Percentiles rank a stretch among this genome's conserved stretches.
Conservation (phyloP, 78 protist species). For the Dictyostelium capitatum region DNA sequence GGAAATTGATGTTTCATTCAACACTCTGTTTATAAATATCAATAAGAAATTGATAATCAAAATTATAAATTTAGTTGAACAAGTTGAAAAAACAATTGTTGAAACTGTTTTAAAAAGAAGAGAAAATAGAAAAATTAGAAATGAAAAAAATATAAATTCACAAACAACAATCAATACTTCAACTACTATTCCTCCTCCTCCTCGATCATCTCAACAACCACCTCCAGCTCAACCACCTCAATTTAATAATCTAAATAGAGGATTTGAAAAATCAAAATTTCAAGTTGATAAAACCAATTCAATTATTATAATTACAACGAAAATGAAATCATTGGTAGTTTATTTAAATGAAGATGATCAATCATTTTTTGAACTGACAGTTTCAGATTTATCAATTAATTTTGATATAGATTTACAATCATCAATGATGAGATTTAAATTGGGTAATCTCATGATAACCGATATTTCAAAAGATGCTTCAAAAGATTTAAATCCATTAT, state of each 20-base stretch:
- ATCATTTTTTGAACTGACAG: constrained; percentile 49
- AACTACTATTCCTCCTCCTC: neutral
- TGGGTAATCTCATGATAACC: constrained; percentile 40
- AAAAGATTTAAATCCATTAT: constrained; percentile 55
- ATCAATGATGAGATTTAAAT: constrained; percentile 50
- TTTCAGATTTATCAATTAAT: constrained; percentile 10
- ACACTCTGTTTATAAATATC: constrained; percentile 31
- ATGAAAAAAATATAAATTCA: neutral
- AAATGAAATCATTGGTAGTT: constrained; percentile 53
- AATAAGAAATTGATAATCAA: constrained; percentile 47
- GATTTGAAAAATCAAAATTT: constrained; percentile 6
- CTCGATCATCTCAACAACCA: neutral
- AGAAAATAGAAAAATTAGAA: neutral
- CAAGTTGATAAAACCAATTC: constrained; percentile 57
- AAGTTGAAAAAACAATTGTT: constrained; percentile 12
- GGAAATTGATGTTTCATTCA: constrained; percentile 65
- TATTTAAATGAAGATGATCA: constrained; percentile 63
- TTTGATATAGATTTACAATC: constrained; percentile 71
- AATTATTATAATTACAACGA: constrained; percentile 42
- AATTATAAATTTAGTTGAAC: constrained; percentile 7
- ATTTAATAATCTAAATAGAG: neutral
- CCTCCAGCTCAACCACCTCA: neutral
- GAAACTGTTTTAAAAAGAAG: constrained; percentile 19
- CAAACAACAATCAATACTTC: neutral
- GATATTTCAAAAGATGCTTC: constrained; percentile 65